phyloP scores from a whole-genome alignment of 208 protist genomes.

The Leishmania amazonensis region DNA sequence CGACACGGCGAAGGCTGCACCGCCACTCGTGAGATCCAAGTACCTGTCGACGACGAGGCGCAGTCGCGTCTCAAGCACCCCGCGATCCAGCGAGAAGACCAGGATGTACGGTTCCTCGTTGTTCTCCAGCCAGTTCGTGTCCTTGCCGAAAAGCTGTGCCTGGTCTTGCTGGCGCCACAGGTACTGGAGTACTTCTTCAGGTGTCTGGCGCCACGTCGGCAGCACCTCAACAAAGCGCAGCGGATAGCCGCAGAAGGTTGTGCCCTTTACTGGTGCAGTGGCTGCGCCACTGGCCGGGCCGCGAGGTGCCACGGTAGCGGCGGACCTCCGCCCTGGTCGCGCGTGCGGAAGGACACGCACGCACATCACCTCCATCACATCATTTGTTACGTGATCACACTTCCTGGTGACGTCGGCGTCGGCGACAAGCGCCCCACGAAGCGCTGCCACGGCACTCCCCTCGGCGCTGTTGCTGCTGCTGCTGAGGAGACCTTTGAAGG shows the following conservation, averaged over 20 bases:
- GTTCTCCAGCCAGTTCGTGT: conserved; percentile 15
- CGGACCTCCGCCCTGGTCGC: conserved; percentile 4
- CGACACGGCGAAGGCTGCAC: neutral
- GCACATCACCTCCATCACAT: conserved; percentile 21
- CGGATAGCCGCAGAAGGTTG: conserved; percentile 22
- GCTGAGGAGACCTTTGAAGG: conserved; percentile 21
- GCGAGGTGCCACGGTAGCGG: neutral
- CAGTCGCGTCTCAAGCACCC: conserved; percentile 39
- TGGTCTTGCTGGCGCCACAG: conserved; percentile 5
- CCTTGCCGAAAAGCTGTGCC: neutral
- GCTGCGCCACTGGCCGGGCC: neutral
- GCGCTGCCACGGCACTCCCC: conserved; percentile 4
- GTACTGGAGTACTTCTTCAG: conserved; percentile 20
- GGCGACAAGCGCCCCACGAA: conserved; percentile 6
- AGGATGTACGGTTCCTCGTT: conserved; percentile 33
- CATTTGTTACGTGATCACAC: neutral
- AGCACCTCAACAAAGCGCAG: conserved; percentile 38
- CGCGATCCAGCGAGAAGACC: conserved; percentile 19
- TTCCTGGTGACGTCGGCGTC: conserved; percentile 5
- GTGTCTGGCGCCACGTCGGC: conserved; percentile 20
- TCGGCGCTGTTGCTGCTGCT: conserved; percentile 3
- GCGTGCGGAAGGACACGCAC: conserved; percentile 29
- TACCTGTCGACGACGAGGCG: conserved; percentile 23
- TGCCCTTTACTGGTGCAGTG: neutral
- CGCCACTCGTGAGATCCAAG: conserved; percentile 10